Evolutionary conservation across 164 flowering plant species (phyloP), one percentile per base, ranked within the genome.

Genomic region (Chimonanthus salicifolius): DNA sequence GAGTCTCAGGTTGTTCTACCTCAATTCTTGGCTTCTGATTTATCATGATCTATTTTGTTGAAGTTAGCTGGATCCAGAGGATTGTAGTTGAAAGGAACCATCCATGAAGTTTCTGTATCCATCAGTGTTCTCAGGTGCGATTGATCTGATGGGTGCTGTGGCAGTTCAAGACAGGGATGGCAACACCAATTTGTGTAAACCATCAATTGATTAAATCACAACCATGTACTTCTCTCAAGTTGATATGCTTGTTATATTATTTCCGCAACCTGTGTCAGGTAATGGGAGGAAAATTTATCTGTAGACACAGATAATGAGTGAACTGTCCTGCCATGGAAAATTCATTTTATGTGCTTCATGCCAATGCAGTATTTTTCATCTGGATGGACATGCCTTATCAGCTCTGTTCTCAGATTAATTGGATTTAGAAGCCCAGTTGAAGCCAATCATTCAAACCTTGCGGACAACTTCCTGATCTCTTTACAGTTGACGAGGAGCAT

Each of bases 341-440:
- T 44, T 47, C 60, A n/a, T 68, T 62, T 11, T 64, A 58, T 69
- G 71, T 58, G 74, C 33, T 68, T 74, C 47, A 11, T 69, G 47
- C 60, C 10, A 74, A 75, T 54, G 49, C 49, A 10, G n/a, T 62
- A 47, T 62, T 76, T n/a, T 66, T 69, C 58, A 72, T 75, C 74
- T 65, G 75, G 79, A 67, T 65, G 67, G 11, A 68, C 46, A 63
- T 21, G 16, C 11, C 49, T 60, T 69, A 67, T 74, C 76, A 47
- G 18, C 58, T 51, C 48, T 49, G 46, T 49, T 71, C 21, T 48
- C 74, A 21, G 45, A 13, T n/a, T 45, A 18, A 54, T 54, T 54
- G 4, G 60, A 54, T 33, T 54, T 54, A 54, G 5, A 54, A 54
- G 60, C 60, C 60, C 11, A 13, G n/a, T 54, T 11, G 60, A 54